Conservation (phyloP, 331 rosid species). For the Cucumis variabilis region DNA sequence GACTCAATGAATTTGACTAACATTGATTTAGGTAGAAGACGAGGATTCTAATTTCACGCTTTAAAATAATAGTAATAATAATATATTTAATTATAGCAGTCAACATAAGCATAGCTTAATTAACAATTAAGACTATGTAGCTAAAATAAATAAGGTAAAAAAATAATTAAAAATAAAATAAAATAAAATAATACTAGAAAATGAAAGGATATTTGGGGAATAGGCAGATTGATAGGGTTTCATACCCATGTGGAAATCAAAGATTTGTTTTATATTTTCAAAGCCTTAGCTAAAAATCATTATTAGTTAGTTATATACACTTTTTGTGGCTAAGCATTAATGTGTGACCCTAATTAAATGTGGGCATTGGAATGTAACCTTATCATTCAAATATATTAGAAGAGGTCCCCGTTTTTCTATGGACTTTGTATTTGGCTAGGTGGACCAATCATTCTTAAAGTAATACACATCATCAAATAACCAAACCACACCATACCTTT, state of each 20-base stretch:
- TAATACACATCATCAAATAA: conserved; percentile 7
- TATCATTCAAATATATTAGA: conserved; percentile 13
- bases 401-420: not conserved
- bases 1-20: not conserved
- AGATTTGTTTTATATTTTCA: conserved; percentile 1
- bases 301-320: not conserved
- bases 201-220: not conserved
- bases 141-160: too few species aligned
- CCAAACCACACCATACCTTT: not conserved
- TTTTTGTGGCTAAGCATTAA: not conserved
- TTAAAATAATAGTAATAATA: too few species aligned
- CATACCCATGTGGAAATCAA: not conserved
- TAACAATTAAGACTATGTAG: too few species aligned
- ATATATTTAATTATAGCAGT: too few species aligned
- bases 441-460: conserved; percentile 5
- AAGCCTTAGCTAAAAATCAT: not conserved
- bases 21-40: not conserved
- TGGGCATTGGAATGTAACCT: conserved; percentile 9
- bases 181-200: not conserved
- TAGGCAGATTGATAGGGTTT: not conserved
- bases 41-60: not conserved
- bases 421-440: not conserved
- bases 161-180: too few species aligned
- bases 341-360: not conserved
- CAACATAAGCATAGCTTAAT: too few species aligned